Evolutionary conservation across 73 alveolate species (phyloP).

Genomic region (Paramecium primaurelia): DNA sequence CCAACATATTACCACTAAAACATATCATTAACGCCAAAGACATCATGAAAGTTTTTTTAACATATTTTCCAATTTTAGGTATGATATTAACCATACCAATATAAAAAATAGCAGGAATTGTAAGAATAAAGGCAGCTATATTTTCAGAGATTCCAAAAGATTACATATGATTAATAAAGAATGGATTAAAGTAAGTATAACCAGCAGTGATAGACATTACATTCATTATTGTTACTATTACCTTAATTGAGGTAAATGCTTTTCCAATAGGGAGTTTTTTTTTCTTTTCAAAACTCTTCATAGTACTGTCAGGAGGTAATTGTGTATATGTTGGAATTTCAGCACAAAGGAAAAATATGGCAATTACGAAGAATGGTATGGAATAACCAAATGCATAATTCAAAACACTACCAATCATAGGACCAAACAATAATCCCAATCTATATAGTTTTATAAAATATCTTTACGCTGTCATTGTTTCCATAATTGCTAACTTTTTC

Average conservation of each 20-base stretch:
- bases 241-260: constrained; percentile 39
- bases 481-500: constrained; percentile 35
- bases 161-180: constrained; percentile 16
- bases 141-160: constrained; percentile 7
- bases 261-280: constrained; percentile 7
- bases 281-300: constrained; percentile 31
- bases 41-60: constrained; percentile 25
- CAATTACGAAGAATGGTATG: constrained; percentile 27
- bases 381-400: constrained; percentile 36
- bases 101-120: constrained; percentile 42
- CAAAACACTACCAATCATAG: constrained; percentile 26
- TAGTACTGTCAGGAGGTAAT: constrained; percentile 5
- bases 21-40: constrained; percentile 7
- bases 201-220: constrained; percentile 31
- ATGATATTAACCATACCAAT: constrained; percentile 5
- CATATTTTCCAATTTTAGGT: neutral
- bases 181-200: neutral
- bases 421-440: constrained; percentile 37
- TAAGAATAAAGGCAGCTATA: neutral
- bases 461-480: constrained; percentile 45
- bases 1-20: constrained; percentile 23
- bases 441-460: neutral
- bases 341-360: neutral
- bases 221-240: constrained; percentile 16
- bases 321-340: neutral